These are phyloP conservation scores for Fremontodendron californicum DNA, from an alignment of 345 rosid genomes.

Conservation along the genomic window DNA sequence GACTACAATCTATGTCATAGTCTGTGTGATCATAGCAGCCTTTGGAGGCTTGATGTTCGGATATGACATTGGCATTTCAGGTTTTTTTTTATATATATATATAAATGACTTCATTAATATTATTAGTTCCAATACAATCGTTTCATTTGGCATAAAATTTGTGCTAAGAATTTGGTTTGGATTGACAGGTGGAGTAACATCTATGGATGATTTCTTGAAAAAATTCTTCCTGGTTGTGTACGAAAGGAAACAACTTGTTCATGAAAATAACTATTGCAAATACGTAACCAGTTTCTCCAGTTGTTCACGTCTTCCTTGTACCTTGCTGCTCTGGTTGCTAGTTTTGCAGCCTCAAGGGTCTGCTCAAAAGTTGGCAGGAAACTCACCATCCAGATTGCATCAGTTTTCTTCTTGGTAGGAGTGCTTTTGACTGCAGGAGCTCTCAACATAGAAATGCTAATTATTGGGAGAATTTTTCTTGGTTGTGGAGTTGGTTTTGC, in stretches of 20 bases:
- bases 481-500: conserved; percentile 74
- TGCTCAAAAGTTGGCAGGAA: conserved; percentile 57
- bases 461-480: conserved; percentile 54
- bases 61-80: too few species aligned
- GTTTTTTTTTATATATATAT: conserved; percentile 9
- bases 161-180: background rate
- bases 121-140: background rate
- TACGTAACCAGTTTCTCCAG: too few species aligned
- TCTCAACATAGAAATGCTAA: conserved; percentile 39
- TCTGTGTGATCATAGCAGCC: conserved; percentile 20
- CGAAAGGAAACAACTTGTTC: conserved; percentile 48
- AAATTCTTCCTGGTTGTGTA: too few species aligned
- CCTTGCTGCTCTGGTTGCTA: too few species aligned
- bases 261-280: too few species aligned
- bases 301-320: conserved; percentile 71
- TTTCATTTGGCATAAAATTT: background rate
- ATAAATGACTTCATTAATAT: background rate
- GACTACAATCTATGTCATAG: conserved; percentile 25
- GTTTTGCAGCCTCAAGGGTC: conserved; percentile 40
- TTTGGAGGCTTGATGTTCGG: conserved; percentile 37
- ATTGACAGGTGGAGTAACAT: too few species aligned
- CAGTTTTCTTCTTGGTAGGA: conserved; percentile 55
- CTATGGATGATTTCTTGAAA: too few species aligned
- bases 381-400: conserved; percentile 57
- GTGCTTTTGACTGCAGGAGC: conserved; percentile 46